Conservation (phyloP, 2,329 filamentous ascomycete genomes). For the Colletotrichum liaoningense region DNA sequence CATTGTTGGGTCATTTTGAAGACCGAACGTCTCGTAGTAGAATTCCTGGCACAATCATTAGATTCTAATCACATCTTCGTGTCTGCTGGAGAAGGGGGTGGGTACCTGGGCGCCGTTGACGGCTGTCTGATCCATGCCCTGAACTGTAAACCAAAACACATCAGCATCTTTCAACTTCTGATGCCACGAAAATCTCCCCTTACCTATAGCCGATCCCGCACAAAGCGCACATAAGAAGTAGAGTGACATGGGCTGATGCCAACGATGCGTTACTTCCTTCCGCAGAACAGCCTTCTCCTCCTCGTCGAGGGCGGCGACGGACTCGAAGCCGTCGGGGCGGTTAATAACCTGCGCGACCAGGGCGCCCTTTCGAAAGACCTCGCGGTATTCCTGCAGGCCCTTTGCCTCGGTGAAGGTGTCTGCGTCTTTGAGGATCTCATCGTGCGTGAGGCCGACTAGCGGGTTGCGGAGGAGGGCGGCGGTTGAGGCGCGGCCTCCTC, state of each 20-base stretch:
- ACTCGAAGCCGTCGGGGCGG: slow-evolving; percentile 42
- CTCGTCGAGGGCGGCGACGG: slow-evolving; percentile 41
- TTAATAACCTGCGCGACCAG: slow-evolving; percentile 61
- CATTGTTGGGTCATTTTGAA: slow-evolving; percentile 53
- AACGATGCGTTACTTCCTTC: slow-evolving; percentile 44
- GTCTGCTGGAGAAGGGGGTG: slow-evolving; percentile 52
- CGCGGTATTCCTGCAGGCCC: slow-evolving; percentile 47
- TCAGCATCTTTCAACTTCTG: background rate
- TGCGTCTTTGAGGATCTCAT: slow-evolving; percentile 48
- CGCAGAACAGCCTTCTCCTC: slow-evolving; percentile 44
- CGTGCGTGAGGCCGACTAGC: slow-evolving; percentile 42
- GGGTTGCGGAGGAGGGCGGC: slow-evolving; percentile 46
- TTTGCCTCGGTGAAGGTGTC: slow-evolving; percentile 49
- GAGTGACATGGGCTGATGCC: slow-evolving; percentile 47
- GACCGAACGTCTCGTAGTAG: slow-evolving; percentile 45
- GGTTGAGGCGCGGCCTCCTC: slow-evolving; percentile 34
- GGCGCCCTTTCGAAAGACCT: slow-evolving; percentile 64
- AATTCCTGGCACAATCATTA: slow-evolving; percentile 44
- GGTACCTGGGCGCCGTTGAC: slow-evolving; percentile 73
- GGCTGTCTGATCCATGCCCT: slow-evolving; percentile 75
- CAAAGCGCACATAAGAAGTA: slow-evolving; percentile 50
- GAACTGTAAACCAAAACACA: slow-evolving; percentile 40
- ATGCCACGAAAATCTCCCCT: too few relatives aligned
- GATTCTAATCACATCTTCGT: slow-evolving; percentile 40
- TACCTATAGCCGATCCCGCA: slow-evolving; percentile 57